Evolutionary conservation across 257 asterid species (phyloP).

Genomic region (Thymus quinquecostatus): DNA sequence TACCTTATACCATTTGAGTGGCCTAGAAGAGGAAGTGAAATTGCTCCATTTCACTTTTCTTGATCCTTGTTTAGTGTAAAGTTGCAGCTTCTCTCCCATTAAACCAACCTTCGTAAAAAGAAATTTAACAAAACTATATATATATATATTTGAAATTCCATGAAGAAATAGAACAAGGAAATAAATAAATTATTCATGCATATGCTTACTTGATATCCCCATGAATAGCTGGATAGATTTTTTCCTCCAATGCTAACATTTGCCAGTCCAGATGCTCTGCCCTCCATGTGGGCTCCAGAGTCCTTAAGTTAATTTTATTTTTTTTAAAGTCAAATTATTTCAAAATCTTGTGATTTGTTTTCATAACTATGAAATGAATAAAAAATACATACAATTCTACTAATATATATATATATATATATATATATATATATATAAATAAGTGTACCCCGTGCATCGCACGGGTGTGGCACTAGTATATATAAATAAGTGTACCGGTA

Average conservation of each 20-base stretch:
- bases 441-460: too few relatives aligned
- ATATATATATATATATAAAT: too few relatives aligned
- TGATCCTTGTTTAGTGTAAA: constrained; percentile 56
- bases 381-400: too few relatives aligned
- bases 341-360: too few relatives aligned
- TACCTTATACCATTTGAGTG: constrained; percentile 92
- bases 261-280: constrained; percentile 51
- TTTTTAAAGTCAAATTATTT: not conserved
- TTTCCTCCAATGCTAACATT: constrained; percentile 46
- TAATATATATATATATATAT: too few relatives aligned
- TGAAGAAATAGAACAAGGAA: too few relatives aligned
- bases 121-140: too few relatives aligned
- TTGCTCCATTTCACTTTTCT: constrained; percentile 49
- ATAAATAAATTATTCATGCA: too few relatives aligned
- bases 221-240: constrained; percentile 46
- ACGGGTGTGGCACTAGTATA: too few relatives aligned
- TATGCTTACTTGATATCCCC: constrained; percentile 33
- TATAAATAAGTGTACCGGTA: constrained; percentile 52
- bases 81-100: constrained; percentile 60
- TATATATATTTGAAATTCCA: too few relatives aligned
- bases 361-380: too few relatives aligned
- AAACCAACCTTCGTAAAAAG: constrained; percentile 62
- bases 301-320: constrained; percentile 40
- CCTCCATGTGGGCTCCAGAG: constrained; percentile 83
- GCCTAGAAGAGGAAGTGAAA: constrained; percentile 42